Evolutionary conservation across 2,329 filamentous ascomycete genomes (phyloP), one percentile per base, ranked within the genome.

Genomic region (Calonectria crousiana): DNA sequence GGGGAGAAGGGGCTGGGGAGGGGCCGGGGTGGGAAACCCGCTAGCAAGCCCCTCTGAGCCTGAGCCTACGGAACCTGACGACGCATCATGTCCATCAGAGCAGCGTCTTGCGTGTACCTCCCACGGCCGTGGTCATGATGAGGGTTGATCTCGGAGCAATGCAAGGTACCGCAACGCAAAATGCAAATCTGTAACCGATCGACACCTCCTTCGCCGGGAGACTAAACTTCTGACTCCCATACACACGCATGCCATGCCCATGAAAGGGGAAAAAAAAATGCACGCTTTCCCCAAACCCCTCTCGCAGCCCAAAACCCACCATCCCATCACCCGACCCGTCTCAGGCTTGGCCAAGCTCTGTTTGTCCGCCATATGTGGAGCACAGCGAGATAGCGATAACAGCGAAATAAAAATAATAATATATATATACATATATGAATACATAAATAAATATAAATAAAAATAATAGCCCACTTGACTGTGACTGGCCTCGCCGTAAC

Each of bases 361-460:
- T 65, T 26, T 65, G 60, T 65, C 28, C 49, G 60, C 26, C 60
- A 65, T 41, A 65, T n/a, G 60, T 49, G 60, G 56, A 62, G 34
- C 36, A 41, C 56, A 10, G 20, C 20, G n/a, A 44, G 44, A 47
- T 44, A 44, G n/a, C n/a, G 30, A 28, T 32, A 13, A 2, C 51
- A 53, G 51, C 11, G 26, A 30, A 30, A n/a, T n/a, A n/a, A n/a
- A n/a, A n/a, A n/a, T n/a, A n/a, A n/a, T n/a, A n/a, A n/a, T n/a
- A n/a, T n/a, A n/a, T n/a, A n/a, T n/a, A n/a, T n/a, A n/a, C n/a
- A n/a, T n/a, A n/a, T n/a, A n/a, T n/a, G n/a, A n/a, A n/a, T n/a
- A n/a, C n/a, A n/a, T n/a, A n/a, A n/a, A n/a, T n/a, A n/a, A n/a
- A n/a, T n/a, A n/a, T n/a, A n/a, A n/a, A n/a, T n/a, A n/a, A n/a